phyloP scores from a whole-genome alignment of 306 rosid genomes.

The Sesbania bispinosa region DNA sequence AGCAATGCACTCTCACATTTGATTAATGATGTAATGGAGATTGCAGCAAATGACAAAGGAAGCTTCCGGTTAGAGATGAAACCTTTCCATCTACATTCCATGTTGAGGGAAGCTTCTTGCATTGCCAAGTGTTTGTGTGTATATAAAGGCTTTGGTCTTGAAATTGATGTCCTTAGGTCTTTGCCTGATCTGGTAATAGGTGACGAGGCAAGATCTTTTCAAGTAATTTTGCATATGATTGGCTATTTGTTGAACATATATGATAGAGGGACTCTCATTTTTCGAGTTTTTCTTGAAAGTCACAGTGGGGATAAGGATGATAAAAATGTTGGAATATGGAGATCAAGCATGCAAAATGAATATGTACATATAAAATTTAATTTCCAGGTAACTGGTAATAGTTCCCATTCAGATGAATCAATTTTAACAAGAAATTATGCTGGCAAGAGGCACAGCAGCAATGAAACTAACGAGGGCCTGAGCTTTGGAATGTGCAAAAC shows the following conservation, averaged over 20 bases:
- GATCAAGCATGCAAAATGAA: conserved; percentile 37
- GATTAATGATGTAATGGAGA: conserved; percentile 68
- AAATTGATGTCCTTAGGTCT: conserved; percentile 58
- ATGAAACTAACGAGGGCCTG: conserved; percentile 47
- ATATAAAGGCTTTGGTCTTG: conserved; percentile 55
- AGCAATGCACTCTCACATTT: conserved; percentile 61
- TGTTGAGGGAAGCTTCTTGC: conserved; percentile 69
- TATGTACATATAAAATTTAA: conserved; percentile 49
- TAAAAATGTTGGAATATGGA: conserved; percentile 41
- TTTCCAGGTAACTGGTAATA: conserved; percentile 39
- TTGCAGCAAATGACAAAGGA: conserved; percentile 50
- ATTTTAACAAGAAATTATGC: conserved; percentile 22
- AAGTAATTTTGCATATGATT: conserved; percentile 68
- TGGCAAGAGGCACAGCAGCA: conserved; percentile 30
- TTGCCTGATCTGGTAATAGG: conserved; percentile 66
- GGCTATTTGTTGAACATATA: conserved; percentile 50
- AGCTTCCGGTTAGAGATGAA: conserved; percentile 52
- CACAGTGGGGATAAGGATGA: conserved; percentile 39
- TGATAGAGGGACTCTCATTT: conserved; percentile 41
- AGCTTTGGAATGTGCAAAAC: conserved; percentile 69
- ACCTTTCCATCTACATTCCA: conserved; percentile 60
- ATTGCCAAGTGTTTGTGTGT: conserved; percentile 68
- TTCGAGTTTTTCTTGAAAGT: conserved; percentile 43
- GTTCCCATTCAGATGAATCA: conserved; percentile 37
- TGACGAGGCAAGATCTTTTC: conserved; percentile 69